phyloP scores from a whole-genome alignment of 75 land plant genomes.

The Ceratopteris richardii region DNA sequence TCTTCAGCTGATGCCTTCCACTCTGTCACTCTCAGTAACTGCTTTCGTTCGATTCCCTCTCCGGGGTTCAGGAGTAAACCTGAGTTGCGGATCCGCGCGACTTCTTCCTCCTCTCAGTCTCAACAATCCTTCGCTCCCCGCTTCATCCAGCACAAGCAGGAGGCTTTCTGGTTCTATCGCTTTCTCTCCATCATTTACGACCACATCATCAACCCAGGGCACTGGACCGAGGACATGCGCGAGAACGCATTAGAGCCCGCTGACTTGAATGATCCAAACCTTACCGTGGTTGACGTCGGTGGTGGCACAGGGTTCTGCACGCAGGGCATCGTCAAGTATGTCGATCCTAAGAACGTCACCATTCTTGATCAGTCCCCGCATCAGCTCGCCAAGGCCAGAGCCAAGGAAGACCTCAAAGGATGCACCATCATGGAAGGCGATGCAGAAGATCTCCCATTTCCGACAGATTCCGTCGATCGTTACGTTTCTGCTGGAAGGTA shows the following conservation, averaged over 20 bases:
- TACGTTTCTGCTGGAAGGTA: constrained; percentile 43
- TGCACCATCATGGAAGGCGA: constrained; percentile 36
- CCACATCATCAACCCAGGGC: constrained; percentile 31
- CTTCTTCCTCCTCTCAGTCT: no score
- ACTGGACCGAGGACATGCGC: constrained; percentile 45
- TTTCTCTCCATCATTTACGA: constrained; percentile 40
- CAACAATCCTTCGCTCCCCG: constrained; percentile 17
- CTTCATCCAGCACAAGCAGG: constrained; percentile 45
- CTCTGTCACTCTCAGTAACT: no score
- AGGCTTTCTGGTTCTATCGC: constrained; percentile 41
- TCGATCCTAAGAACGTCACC: constrained; percentile 38
- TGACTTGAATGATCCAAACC: constrained; percentile 21
- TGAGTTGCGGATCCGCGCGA: no score
- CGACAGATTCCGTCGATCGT: constrained; percentile 36
- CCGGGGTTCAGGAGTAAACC: no score
- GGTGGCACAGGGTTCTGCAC: constrained; percentile 44
- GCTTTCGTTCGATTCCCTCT: no score
- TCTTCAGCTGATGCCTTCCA: no score
- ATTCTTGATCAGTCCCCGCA: constrained; percentile 41
- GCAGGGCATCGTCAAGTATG: constrained; percentile 26
- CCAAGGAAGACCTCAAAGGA: constrained; percentile 34
- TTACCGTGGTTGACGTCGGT: constrained; percentile 36
- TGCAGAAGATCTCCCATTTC: constrained; percentile 38
- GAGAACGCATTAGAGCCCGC: constrained; percentile 41
- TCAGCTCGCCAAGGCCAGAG: constrained; percentile 39